These are phyloP conservation scores for Pelargonium cotyledonis DNA, from an alignment of 441 rosid species.

Conservation along the genomic window DNA sequence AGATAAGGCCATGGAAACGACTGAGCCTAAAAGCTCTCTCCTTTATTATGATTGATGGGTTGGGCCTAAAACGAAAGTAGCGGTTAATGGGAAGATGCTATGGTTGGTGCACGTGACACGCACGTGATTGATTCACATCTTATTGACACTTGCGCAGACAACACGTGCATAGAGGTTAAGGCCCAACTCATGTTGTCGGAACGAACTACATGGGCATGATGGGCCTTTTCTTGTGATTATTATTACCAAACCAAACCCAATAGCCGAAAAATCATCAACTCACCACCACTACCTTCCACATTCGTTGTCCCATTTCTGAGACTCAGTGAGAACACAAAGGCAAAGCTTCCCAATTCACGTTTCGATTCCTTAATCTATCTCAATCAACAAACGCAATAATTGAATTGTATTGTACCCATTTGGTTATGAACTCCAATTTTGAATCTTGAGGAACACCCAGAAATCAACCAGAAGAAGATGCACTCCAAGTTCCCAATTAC, in stretches of 20 bases:
- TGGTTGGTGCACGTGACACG: neutral
- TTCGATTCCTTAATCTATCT: slow-evolving; percentile 2
- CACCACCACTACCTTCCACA: too few species aligned
- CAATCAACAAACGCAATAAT: slow-evolving; percentile 2
- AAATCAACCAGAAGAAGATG: slow-evolving; percentile 19
- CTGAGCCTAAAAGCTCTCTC: neutral
- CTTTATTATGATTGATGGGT: neutral
- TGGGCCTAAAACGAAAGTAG: neutral
- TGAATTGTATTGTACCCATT: neutral
- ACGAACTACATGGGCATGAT: too few species aligned
- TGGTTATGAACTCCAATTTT: slow-evolving; percentile 6
- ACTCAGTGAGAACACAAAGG: neutral
- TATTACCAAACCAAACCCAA: neutral
- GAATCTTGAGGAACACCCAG: slow-evolving; percentile 14
- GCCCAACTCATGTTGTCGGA: too few species aligned
- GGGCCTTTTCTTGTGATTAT: neutral
- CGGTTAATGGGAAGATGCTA: neutral
- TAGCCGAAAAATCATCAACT: neutral
- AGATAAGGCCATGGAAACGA: slow-evolving; percentile 32
- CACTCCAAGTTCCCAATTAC: slow-evolving; percentile 20
- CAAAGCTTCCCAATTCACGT: neutral
- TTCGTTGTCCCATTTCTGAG: neutral
- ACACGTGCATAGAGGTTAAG: too few species aligned
- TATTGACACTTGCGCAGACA: too few species aligned
- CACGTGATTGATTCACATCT: neutral